Evolutionary conservation across 768 basidiomycete genomes (phyloP), one percentile per base, ranked within the genome.

Genomic region (Mycena rosella): DNA sequence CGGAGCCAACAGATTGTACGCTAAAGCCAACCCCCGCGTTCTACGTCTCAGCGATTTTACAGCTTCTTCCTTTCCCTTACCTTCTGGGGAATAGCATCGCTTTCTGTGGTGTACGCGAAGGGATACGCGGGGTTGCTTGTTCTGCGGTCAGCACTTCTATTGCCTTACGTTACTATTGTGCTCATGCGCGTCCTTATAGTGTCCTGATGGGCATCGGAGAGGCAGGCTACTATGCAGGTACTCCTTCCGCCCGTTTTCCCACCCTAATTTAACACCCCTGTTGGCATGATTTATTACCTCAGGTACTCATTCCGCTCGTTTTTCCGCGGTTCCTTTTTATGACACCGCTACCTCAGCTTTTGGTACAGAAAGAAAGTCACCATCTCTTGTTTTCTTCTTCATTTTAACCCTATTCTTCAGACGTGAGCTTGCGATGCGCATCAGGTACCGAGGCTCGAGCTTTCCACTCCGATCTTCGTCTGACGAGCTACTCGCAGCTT

Each of bases 201-300:
- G 84, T 89, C 3, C 74, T 88, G 5, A 77, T 88, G 71, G 87
- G 87, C 10, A 87, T 88, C n/a, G 87, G 87, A 14, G 87, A 88
- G 71, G 87, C 87, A 0, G 87, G 87, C 1, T 88, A 84, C 65
- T 88, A 88, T 64, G 86, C 45, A 30, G 1, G 20, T 49, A 0
- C 27, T 32, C 6, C 49, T 6, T 18, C 18, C 53, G 5, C 15
- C 17, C 6, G 27, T 27, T 20, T 49, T 34, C 11, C 32, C n/a
- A n/a, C n/a, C n/a, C n/a, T n/a, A n/a, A n/a, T n/a, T n/a, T n/a
- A n/a, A n/a, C n/a, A n/a, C n/a, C n/a, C n/a, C n/a, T n/a, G n/a
- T n/a, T n/a, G n/a, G n/a, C n/a, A n/a, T n/a, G n/a, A n/a, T n/a
- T n/a, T n/a, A n/a, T n/a, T n/a, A n/a, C n/a, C n/a, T n/a, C n/a